Conservation (phyloP, 805 yeast genomes). For the Lipomyces sp. region DNA sequence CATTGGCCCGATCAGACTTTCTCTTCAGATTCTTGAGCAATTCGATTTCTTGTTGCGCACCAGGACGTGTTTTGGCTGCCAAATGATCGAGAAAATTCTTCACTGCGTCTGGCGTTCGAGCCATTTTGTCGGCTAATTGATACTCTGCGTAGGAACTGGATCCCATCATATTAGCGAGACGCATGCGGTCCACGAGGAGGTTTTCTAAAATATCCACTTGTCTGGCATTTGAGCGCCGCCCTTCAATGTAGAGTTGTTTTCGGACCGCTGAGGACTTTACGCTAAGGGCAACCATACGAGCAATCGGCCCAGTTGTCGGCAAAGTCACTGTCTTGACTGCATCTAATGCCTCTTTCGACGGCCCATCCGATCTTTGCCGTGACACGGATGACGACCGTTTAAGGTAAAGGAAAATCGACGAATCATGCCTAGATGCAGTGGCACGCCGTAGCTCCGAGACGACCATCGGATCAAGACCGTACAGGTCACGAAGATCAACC, state of each 20-base stretch:
- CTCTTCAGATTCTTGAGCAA: constrained; percentile 51
- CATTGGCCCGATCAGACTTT: constrained; percentile 42
- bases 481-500: constrained; percentile 43
- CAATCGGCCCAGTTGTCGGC: constrained; percentile 57
- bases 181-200: constrained; percentile 67
- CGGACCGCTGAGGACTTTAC: constrained; percentile 64
- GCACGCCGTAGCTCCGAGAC: constrained; percentile 23
- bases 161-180: constrained; percentile 75
- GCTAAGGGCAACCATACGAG: constrained; percentile 65
- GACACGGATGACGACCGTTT: constrained; percentile 10
- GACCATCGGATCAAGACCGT: constrained; percentile 39
- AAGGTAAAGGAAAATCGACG: constrained; percentile 3
- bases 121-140: constrained; percentile 89
- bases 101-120: constrained; percentile 77
- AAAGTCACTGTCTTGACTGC: constrained; percentile 53
- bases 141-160: constrained; percentile 73
- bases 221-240: constrained; percentile 65
- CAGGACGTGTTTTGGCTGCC: constrained; percentile 55
- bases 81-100: constrained; percentile 66
- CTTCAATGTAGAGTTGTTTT: constrained; percentile 70
- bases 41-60: constrained; percentile 64
- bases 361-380: not conserved
- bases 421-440: constrained; percentile 12
- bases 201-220: constrained; percentile 66
- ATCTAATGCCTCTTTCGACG: constrained; percentile 15